Evolutionary conservation across 331 rosid genomes (phyloP), one percentile per base, ranked within the genome.

Genomic region (Quercus lobata): DNA sequence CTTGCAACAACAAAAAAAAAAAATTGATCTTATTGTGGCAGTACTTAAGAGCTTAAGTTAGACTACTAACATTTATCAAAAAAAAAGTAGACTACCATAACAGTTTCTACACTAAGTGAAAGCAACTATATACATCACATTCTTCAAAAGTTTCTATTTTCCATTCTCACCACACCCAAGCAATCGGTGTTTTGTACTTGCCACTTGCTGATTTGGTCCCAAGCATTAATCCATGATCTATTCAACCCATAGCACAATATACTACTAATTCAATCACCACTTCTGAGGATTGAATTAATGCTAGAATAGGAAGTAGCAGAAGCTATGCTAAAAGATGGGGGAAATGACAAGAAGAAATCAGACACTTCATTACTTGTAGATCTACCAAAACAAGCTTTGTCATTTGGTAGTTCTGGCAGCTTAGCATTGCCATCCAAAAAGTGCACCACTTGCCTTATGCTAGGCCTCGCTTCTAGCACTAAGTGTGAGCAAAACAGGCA

Each of bases 401-500:
- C 70, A 2, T 29, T 2, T 29, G 44, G 21, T 27, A 63, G 2
- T 12, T 29, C 21, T 1, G 44, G 70, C 14, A 63, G 11, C 6
- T 16, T 1, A 2, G 60, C 69, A 69, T 87, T 85, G 27, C 34
- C 32, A 11, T 84, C 82, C 78, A 87, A 77, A 69, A 70, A 71
- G n/a, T 81, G 84, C 63, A 80, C 57, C 34, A 77, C 87, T 19
- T 82, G 83, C 25, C 88, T 79, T 82, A 87, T 87, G 58, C 72
- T 84, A 17, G 90, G 88, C 71, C 90, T 84, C n/a, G 75, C 66
- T 22, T 10, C 22, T 12, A 82, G 82, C 18, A 71, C 78, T 4
- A 82, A 77, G 77, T 82, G 84, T 18, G 90, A 87, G 52, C 90
- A 87, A 57, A 87, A 21, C 56, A 87, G 71, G 18, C 85, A 87